These are phyloP conservation scores for Plasmodium sp. DNA, from an alignment of 169 alveolate species.

Conservation along the genomic window DNA sequence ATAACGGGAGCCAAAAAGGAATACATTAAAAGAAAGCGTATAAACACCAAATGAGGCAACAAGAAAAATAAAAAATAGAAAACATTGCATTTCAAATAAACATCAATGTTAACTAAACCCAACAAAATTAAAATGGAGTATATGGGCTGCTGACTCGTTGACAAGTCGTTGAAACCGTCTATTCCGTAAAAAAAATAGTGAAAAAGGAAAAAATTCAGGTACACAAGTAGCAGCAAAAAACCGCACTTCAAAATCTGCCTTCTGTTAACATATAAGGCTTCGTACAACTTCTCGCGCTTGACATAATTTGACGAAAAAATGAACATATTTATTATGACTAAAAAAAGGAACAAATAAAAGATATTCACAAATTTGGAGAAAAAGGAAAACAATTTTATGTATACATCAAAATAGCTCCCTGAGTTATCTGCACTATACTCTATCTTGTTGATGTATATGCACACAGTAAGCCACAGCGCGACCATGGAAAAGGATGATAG, in stretches of 20 bases:
- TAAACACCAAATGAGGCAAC: constrained; percentile 52
- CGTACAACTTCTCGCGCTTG: constrained; percentile 50
- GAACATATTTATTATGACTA: constrained; percentile 33
- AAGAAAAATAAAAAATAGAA: constrained; percentile 46
- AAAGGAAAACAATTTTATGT: constrained; percentile 15
- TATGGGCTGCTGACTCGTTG: constrained; percentile 21
- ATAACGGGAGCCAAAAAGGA: constrained; percentile 45
- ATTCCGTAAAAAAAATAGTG: constrained; percentile 60
- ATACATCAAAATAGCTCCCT: constrained; percentile 12
- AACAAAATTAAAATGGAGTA: constrained; percentile 36
- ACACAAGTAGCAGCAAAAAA: constrained; percentile 26
- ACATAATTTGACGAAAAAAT: constrained; percentile 30
- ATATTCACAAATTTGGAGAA: constrained; percentile 22
- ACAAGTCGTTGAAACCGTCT: constrained; percentile 54
- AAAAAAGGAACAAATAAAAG: constrained; percentile 37
- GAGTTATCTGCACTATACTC: not conserved
- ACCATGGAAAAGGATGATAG: constrained; percentile 1
- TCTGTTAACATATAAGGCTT: constrained; percentile 48
- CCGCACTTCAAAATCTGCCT: constrained; percentile 29
- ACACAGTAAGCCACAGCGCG: constrained; percentile 38
- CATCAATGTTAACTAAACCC: constrained; percentile 53
- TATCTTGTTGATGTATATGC: constrained; percentile 37
- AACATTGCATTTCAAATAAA: constrained; percentile 33
- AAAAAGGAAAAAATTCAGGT: constrained; percentile 45
- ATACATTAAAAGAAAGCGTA: constrained; percentile 67